Conservation (phyloP, 805 yeast species). For the Wickerhamiella siamensis region DNA sequence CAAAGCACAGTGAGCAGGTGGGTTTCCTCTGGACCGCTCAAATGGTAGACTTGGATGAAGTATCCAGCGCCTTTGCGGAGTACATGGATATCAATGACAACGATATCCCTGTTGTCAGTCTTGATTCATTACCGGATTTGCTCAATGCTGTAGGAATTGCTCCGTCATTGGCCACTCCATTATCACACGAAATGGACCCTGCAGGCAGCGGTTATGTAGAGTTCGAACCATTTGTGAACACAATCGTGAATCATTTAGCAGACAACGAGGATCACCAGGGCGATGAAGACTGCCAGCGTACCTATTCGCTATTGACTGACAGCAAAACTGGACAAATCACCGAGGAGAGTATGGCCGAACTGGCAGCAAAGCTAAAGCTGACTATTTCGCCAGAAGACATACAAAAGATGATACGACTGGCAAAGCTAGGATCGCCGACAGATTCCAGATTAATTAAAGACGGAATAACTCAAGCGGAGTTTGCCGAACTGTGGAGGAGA, state of each 20-base stretch:
- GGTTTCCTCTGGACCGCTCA: background rate
- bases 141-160: slow-evolving; percentile 20
- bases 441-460: no score
- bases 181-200: slow-evolving; percentile 17
- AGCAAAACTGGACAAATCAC: slow-evolving; percentile 16
- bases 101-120: slow-evolving; percentile 17
- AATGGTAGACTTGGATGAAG: background rate
- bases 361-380: slow-evolving; percentile 19
- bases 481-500: slow-evolving; percentile 18
- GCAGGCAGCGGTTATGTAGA: slow-evolving; percentile 19
- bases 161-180: slow-evolving; percentile 8
- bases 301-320: slow-evolving; percentile 14
- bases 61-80: slow-evolving; percentile 21
- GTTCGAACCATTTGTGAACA: slow-evolving; percentile 19
- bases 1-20: background rate
- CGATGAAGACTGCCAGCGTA: background rate
- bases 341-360: slow-evolving; percentile 16
- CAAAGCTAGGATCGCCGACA: no score
- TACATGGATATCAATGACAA: slow-evolving; percentile 20
- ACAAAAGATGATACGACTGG: slow-evolving; percentile 20
- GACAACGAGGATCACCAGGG: background rate
- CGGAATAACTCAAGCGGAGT: slow-evolving; percentile 11
- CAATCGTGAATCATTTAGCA: slow-evolving; percentile 1
- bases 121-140: slow-evolving; percentile 17
- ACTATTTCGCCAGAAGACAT: slow-evolving; percentile 20